Evolutionary conservation across 2,329 filamentous ascomycete species (phyloP).

Genomic region (Phaeoacremonium minimum): DNA sequence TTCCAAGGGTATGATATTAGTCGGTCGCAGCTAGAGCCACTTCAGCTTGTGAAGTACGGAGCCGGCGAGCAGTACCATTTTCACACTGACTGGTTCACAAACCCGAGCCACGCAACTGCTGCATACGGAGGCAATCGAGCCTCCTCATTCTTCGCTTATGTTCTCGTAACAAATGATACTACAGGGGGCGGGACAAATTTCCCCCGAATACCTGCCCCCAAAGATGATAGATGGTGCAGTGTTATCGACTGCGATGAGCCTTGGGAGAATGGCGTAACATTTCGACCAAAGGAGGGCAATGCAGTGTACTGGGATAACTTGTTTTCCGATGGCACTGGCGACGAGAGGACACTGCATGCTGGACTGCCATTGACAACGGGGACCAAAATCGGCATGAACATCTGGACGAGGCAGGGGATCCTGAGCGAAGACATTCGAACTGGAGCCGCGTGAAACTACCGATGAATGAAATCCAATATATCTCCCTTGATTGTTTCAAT

Average conservation of each 20-base stretch:
- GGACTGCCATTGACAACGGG: conserved; percentile 32
- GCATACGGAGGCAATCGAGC: conserved; percentile 29
- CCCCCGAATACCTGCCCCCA: conserved; percentile 26
- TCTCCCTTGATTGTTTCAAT: too few species aligned
- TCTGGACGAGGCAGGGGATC: conserved; percentile 32
- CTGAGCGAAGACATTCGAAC: too few species aligned
- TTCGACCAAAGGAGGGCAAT: conserved; percentile 30
- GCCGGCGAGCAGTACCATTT: conserved; percentile 31
- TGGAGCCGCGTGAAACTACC: too few species aligned
- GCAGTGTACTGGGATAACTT: conserved; percentile 36
- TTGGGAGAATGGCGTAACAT: conserved; percentile 32
- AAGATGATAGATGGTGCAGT: conserved; percentile 29
- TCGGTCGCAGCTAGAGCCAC: conserved; percentile 26
- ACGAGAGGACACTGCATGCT: conserved; percentile 32
- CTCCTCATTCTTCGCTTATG: conserved; percentile 34
- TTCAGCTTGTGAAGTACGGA: conserved; percentile 34
- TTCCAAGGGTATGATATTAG: conserved; percentile 32
- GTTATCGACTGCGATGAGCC: conserved; percentile 34
- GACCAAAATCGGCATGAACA: conserved; percentile 36
- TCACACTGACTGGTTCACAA: conserved; percentile 36
- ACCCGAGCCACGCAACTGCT: conserved; percentile 21
- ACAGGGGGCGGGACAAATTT: conserved; percentile 36
- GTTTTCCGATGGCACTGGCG: conserved; percentile 24
- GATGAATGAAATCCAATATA: too few species aligned
- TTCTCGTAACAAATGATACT: conserved; percentile 26